Evolutionary conservation across 1,139 yeast genomes (phyloP).

Genomic region (Nakaseomyces glabratus): DNA sequence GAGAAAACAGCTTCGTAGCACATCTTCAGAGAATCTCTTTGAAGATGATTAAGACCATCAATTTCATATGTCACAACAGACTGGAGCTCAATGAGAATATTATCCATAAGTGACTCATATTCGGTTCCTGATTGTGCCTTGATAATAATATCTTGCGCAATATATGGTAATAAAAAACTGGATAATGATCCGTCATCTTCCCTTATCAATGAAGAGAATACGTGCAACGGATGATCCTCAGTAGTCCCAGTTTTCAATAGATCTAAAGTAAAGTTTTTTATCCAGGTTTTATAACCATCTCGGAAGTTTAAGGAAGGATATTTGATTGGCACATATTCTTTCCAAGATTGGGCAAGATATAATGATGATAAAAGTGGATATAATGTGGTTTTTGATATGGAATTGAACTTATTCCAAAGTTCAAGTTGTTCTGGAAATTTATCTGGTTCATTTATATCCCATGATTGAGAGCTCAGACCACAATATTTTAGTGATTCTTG

Average conservation of each 20-base stretch:
- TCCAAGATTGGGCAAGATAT: constrained; percentile 48
- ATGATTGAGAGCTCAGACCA: constrained; percentile 38
- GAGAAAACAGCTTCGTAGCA: constrained; percentile 69
- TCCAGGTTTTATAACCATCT: constrained; percentile 52
- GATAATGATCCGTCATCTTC: constrained; percentile 66
- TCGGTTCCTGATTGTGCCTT: constrained; percentile 33
- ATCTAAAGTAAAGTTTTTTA: constrained; percentile 58
- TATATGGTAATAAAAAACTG: constrained; percentile 71
- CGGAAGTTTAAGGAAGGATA: constrained; percentile 45
- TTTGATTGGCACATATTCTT: constrained; percentile 32
- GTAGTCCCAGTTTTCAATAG: constrained; percentile 41
- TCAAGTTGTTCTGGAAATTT: constrained; percentile 30
- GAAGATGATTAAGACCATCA: constrained; percentile 41
- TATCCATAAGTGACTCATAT: constrained; percentile 36
- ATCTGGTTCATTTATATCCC: constrained; percentile 31
- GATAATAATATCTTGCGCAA: constrained; percentile 57
- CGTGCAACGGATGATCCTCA: constrained; percentile 48
- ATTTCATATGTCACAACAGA: constrained; percentile 45
- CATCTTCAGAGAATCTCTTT: constrained; percentile 48
- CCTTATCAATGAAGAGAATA: constrained; percentile 58
- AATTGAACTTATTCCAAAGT: constrained; percentile 59
- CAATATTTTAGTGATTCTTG: constrained; percentile 73
- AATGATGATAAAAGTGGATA: constrained; percentile 68
- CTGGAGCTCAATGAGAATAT: constrained; percentile 49
- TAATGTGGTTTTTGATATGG: constrained; percentile 63